Base-by-base conservation (phyloP, 495 filamentous ascomycete species). In the Penicillium tannophilum region DNA sequence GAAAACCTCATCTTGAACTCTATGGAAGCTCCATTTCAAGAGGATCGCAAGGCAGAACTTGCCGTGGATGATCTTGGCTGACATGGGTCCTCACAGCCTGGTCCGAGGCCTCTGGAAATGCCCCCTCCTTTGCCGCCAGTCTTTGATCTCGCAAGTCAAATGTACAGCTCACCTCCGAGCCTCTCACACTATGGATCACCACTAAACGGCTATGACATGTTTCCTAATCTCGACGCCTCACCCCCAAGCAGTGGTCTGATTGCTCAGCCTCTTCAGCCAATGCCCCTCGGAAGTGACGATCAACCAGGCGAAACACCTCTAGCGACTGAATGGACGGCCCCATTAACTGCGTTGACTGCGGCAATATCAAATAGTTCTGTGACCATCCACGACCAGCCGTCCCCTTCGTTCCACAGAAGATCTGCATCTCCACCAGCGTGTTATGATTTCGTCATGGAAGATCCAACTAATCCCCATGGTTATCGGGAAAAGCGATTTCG, bases 401-500 rank as follows among this genome's bases (percentile, higher is more conserved):
- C 39, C 3, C 16, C 39, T 17, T 17, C 6, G 14, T 2, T 41
- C 14, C 5, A n/a, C 10, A 47, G 12, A 24, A 10, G 44, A 28
- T 47, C 45, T 7, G 12, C 46, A 4, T 49, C 46, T 4, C 46
- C 46, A 16, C 30, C 26, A 10, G 7, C 16, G 16, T 16, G 26
- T 4, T 49, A 49, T 31, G 11, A 30, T 10, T 57, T 65, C 24
- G 8, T 68, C 4, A 39, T 54, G 4, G 63, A 59, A 26, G 63
- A 66, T 26, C 65, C 67, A 33, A 33, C 5, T 1, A 49, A 56
- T 31, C 47, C 58, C 28, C 23, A 23, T 0, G n/a, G 23, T 8
- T 55, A 41, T 42, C 63, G 58, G 8, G 70, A 62, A 51, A 66
- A 31, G 33, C 33, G 46, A 26, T 11, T 16, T 0, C 60, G 58